A percentile compares a stretch with the other conserved stretches of the same genome.
These are phyloP conservation scores for Colletotrichum coccodes DNA, from an alignment of 2,329 filamentous ascomycete genomes.

Conservation along the genomic window DNA sequence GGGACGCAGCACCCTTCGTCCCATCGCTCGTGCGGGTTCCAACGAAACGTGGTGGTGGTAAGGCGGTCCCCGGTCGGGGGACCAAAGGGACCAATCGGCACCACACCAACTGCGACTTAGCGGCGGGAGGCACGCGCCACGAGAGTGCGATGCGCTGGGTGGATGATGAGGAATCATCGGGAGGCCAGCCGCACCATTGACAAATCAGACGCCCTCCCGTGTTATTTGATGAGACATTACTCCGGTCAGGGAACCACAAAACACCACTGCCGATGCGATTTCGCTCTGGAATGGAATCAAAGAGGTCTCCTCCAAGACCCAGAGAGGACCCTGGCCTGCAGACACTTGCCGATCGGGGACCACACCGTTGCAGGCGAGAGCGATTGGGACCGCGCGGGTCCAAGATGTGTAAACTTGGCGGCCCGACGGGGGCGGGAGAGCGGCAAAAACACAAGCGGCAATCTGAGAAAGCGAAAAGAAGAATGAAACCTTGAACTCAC, in stretches of 20 bases:
- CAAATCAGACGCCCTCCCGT: neutral
- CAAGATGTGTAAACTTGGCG: neutral
- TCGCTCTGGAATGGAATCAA: neutral
- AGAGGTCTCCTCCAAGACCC: too few species aligned
- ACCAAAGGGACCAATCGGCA: neutral
- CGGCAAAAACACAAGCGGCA: neutral
- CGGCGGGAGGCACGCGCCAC: constrained; percentile 20
- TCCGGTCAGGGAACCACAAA: neutral
- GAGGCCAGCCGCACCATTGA: neutral
- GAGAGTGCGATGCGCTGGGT: neutral
- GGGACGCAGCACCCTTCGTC: neutral
- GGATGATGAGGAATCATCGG: constrained; percentile 28
- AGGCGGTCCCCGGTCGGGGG: neutral
- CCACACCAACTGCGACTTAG: constrained; percentile 18
- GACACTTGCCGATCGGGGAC: neutral
- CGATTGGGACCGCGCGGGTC: too few species aligned
- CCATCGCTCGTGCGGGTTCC: neutral
- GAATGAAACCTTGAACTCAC: constrained; percentile 15
- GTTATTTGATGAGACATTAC: neutral
- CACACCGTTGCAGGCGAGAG: neutral
- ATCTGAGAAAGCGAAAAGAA: neutral
- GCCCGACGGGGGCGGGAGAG: neutral
- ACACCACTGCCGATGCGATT: neutral
- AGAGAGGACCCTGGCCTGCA: neutral
- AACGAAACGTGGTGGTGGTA: neutral